phyloP scores from a whole-genome alignment of 2,329 filamentous ascomycete species.

The Grosmannia huntii region DNA sequence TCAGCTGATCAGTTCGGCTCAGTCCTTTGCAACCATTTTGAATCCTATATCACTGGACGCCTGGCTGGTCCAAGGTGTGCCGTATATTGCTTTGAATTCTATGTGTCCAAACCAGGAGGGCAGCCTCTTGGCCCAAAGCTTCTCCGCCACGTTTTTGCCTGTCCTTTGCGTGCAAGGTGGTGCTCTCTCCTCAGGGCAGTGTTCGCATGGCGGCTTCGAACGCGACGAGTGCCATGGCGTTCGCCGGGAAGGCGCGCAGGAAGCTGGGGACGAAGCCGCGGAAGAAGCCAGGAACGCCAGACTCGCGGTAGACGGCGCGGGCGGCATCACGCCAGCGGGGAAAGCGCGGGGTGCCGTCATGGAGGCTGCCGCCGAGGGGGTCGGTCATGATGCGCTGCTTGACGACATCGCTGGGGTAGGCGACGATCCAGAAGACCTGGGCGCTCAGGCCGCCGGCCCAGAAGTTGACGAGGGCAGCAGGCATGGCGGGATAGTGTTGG shows the following conservation, averaged over 20 bases:
- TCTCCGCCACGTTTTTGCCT: no score
- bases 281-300: conserved; percentile 74
- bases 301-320: conserved; percentile 59
- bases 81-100: no score
- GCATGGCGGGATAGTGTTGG: conserved; percentile 49
- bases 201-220: conserved; percentile 84
- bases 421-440: conserved; percentile 88
- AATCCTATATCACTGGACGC: neutral
- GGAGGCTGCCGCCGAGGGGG: conserved; percentile 57
- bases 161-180: no score
- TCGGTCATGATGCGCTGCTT: conserved; percentile 98
- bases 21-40: neutral
- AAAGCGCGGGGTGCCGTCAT: conserved; percentile 57
- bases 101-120: no score
- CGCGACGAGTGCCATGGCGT: conserved; percentile 82
- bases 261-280: conserved; percentile 91
- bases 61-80: no score
- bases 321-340: conserved; percentile 70
- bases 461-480: conserved; percentile 78
- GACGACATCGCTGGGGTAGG: conserved; percentile 84
- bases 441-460: conserved; percentile 92
- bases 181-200: conserved; percentile 27
- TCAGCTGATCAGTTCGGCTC: neutral
- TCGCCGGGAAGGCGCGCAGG: conserved; percentile 84
- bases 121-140: no score